Evolutionary conservation across 2,329 filamentous ascomycete species (phyloP).

Genomic region (Xylariaceae sp.): DNA sequence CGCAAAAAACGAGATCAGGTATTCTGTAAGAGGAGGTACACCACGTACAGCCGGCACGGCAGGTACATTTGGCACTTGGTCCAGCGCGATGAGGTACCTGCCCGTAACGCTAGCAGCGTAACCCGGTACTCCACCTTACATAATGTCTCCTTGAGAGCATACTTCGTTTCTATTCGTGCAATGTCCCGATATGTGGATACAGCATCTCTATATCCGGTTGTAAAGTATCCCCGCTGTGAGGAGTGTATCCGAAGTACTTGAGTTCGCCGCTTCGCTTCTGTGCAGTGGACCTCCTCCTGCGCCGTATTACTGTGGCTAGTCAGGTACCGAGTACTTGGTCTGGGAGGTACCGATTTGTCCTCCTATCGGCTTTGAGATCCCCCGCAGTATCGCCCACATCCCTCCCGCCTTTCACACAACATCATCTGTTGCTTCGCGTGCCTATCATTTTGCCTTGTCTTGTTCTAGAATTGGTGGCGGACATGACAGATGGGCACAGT

Average conservation of each 20-base stretch:
- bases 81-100: slow-evolving; percentile 2
- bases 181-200: slow-evolving; percentile 2
- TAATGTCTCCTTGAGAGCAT: neutral
- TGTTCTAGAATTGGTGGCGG: no score
- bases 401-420: neutral
- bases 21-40: neutral
- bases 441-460: no score
- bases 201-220: neutral
- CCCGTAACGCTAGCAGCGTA: neutral
- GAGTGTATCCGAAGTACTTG: neutral
- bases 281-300: neutral
- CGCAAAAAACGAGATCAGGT: slow-evolving; percentile 23
- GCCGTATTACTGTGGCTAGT: neutral
- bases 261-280: neutral
- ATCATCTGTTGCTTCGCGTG: neutral
- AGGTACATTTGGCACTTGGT: slow-evolving; percentile 8
- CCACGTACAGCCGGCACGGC: slow-evolving; percentile 6
- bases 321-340: neutral
- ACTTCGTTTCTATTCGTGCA: neutral
- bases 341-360: no score
- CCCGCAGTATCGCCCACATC: neutral
- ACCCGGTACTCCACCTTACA: neutral
- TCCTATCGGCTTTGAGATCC: neutral
- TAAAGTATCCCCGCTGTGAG: neutral
- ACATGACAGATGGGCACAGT: no score